Evolutionary conservation across 2,329 filamentous ascomycete species (phyloP).

Genomic region (Metarhizium robertsii): DNA sequence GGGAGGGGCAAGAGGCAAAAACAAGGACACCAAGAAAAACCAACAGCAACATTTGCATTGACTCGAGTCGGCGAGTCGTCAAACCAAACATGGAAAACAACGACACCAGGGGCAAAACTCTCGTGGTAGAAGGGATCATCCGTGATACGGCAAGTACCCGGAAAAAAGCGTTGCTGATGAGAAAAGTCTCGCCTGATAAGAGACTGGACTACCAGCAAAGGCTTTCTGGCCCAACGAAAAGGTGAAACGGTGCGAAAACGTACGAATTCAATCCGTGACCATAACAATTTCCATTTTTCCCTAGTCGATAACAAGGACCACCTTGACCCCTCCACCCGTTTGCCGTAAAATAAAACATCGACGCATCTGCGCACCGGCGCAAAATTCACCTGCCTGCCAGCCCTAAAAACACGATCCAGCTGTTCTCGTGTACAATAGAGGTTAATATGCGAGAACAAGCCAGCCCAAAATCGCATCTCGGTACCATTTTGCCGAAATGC

Average conservation of each 20-base stretch:
- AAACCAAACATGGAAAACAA: constrained; percentile 1
- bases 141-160: not conserved
- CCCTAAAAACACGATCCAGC: constrained; percentile 21
- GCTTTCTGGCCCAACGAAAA: constrained; percentile 3
- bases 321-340: constrained; percentile 18
- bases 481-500: constrained; percentile 26
- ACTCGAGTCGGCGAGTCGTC: constrained; percentile 14
- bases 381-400: constrained; percentile 25
- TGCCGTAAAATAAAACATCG: constrained; percentile 19
- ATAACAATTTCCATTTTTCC: constrained; percentile 7
- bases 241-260: constrained; percentile 5
- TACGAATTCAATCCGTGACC: constrained; percentile 6
- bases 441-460: constrained; percentile 10
- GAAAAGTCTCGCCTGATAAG: not conserved
- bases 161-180: not conserved
- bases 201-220: not conserved
- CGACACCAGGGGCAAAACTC: not conserved
- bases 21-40: not conserved
- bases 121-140: constrained; percentile 1
- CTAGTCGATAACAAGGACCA: constrained; percentile 8
- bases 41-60: constrained; percentile 21
- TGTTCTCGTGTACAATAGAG: constrained; percentile 9
- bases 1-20: constrained; percentile 9
- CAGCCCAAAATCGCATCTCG: constrained; percentile 23
- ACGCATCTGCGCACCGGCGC: constrained; percentile 23